Conservation (phyloP, 345 rosid genomes). For the Hypericum androsaemum region DNA sequence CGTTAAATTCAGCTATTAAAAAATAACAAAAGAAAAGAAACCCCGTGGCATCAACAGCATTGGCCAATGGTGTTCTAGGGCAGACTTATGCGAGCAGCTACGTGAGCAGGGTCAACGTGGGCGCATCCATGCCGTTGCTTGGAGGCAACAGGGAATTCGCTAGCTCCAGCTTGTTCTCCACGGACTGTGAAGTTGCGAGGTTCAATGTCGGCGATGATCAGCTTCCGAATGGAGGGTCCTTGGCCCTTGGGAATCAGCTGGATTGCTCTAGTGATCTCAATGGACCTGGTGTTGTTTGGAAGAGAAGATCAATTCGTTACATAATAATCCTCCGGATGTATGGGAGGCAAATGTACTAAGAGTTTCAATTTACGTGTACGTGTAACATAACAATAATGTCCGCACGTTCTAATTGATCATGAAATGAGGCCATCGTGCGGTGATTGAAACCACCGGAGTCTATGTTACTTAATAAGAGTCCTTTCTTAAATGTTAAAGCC, state of each 20-base stretch:
- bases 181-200: slow-evolving; percentile 33
- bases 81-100: slow-evolving; percentile 46
- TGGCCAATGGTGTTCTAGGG: slow-evolving; percentile 53
- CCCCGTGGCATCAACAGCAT: no score
- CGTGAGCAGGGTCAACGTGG: slow-evolving; percentile 45
- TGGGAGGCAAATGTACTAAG: no score
- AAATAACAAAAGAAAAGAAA: no score
- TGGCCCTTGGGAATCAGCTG: slow-evolving; percentile 11
- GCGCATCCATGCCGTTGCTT: slow-evolving; percentile 53
- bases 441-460: no score
- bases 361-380: no score
- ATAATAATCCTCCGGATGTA: no score
- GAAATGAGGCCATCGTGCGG: no score
- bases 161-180: slow-evolving; percentile 37
- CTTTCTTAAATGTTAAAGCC: no score
- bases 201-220: slow-evolving; percentile 8
- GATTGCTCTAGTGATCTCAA: slow-evolving; percentile 12
- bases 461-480: no score
- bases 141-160: slow-evolving; percentile 51
- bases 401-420: no score
- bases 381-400: no score
- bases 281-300: slow-evolving; percentile 21
- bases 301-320: slow-evolving; percentile 9
- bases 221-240: not conserved
- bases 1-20: no score